phyloP scores from a whole-genome alignment of 2,329 filamentous ascomycete genomes.

The Neophaeococcomyces mojaviensis region DNA sequence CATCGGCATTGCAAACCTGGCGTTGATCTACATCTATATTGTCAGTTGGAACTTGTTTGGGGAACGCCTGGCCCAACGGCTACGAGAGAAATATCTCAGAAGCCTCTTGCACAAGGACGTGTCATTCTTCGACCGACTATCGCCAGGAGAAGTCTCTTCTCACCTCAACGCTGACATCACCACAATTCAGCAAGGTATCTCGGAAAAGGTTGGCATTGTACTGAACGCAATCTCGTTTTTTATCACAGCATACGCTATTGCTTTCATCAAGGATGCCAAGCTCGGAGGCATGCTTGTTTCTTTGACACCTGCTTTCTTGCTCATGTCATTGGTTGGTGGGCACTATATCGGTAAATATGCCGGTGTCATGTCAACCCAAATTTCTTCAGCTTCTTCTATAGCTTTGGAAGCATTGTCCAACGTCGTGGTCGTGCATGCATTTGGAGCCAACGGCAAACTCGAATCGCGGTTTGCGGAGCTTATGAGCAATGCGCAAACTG shows the following conservation, averaged over 20 bases:
- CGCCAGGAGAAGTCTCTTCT: conserved; percentile 40
- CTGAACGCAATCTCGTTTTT: conserved; percentile 41
- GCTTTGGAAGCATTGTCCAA: conserved; percentile 48
- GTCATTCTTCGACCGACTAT: conserved; percentile 29
- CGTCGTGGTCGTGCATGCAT: conserved; percentile 43
- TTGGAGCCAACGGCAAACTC: conserved; percentile 48
- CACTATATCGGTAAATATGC: conserved; percentile 39
- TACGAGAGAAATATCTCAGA: conserved; percentile 43
- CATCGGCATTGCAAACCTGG: conserved; percentile 56
- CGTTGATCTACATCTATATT: conserved; percentile 57
- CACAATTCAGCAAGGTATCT: conserved; percentile 40
- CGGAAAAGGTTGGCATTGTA: conserved; percentile 44
- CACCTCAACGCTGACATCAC: conserved; percentile 41
- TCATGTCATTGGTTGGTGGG: conserved; percentile 39
- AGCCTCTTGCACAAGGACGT: conserved; percentile 23
- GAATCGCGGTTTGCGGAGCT: conserved; percentile 25
- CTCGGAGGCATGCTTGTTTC: conserved; percentile 41
- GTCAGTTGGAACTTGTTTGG: conserved; percentile 58
- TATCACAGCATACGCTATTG: conserved; percentile 42
- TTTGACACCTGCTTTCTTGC: conserved; percentile 38
- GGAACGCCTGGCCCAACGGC: conserved; percentile 55
- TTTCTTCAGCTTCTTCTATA: conserved; percentile 50
- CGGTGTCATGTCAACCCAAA: conserved; percentile 40
- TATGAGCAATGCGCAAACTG: conserved; percentile 21
- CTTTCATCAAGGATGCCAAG: conserved; percentile 41